Evolutionary conservation across 345 rosid genomes (phyloP), one percentile per base, ranked within the genome.

Genomic region (Brassica carinata): DNA sequence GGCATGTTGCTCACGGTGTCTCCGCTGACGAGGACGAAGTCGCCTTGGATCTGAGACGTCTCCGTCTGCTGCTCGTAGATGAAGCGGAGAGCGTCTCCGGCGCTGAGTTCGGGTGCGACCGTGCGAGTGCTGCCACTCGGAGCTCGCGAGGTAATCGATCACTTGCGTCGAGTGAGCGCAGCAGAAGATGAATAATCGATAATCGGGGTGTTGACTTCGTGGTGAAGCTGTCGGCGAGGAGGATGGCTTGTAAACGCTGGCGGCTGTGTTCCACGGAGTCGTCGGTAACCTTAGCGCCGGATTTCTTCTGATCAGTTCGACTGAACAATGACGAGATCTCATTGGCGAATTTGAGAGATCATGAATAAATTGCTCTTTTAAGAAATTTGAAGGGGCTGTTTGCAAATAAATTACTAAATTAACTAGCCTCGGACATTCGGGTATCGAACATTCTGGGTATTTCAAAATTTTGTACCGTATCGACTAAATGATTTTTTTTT

Each of bases 1-100:
- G 95, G 93, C 98, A 92, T 92, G 80, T 93, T 96, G 89, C 99
- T 96, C 19, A 93, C 89, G 0, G 97, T 96, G 83, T 96, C 98
- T 64, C 99, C 98, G 82, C 93, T 90, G 65, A 96, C 87, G 51
- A 96, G 97, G 76, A 93, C 90, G 76, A 96, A 96, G 83, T 96
- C 99, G 38, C 98, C 99, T 9, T 73, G 88, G 78, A 93, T 88
- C 98, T 91, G 87, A 83, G 89, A 82, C 87, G 94, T 92, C 82
- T 89, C 98, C 80, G 93, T 87, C 70, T 89, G 84, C 34, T 88
- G 96, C 48, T 96, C 97, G 4, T 90, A 93, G 65, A 93, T 90
- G 81, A 87, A 83, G 30, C 97, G 96, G 77, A 92, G 62, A 30
- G 99, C 99, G 83, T 96, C 98, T 30, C 98, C 98, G 8, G 93